phyloP scores from a whole-genome alignment of 208 protist species.

The Endotrypanum monterogeii region DNA sequence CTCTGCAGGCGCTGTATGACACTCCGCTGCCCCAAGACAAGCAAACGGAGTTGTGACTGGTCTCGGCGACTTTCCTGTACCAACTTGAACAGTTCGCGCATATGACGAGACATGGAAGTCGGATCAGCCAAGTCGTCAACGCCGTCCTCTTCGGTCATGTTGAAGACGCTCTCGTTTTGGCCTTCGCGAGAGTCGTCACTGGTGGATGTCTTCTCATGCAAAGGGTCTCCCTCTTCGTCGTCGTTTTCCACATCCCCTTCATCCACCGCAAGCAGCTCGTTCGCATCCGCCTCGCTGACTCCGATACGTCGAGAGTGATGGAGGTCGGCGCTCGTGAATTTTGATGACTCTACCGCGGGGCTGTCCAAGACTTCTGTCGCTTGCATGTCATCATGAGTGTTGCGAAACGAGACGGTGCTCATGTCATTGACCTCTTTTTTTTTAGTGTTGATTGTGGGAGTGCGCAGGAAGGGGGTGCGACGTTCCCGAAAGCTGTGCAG shows the following conservation, averaged over 20 bases:
- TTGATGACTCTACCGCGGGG: neutral
- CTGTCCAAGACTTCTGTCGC: conserved; percentile 17
- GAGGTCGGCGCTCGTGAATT: conserved; percentile 8
- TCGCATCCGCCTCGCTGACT: conserved; percentile 13
- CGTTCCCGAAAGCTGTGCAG: conserved; percentile 10
- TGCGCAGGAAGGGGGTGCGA: neutral
- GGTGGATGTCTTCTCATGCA: conserved; percentile 20
- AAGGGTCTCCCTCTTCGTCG: conserved; percentile 27
- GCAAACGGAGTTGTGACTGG: conserved; percentile 28
- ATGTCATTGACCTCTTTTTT: conserved; percentile 6
- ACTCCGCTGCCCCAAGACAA: conserved; percentile 31
- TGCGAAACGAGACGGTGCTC: conserved; percentile 22
- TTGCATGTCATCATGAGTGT: conserved; percentile 15
- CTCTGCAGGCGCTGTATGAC: conserved; percentile 30
- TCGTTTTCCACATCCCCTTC: conserved; percentile 29
- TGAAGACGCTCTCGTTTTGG: conserved; percentile 47
- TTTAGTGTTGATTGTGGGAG: neutral
- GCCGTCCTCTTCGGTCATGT: conserved; percentile 38
- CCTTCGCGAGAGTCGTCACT: conserved; percentile 36
- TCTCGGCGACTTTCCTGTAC: conserved; percentile 44
- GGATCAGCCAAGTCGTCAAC: conserved; percentile 35
- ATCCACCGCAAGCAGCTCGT: conserved; percentile 17
- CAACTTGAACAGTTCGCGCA: conserved; percentile 42
- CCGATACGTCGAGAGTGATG: neutral
- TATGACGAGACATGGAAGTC: conserved; percentile 22